Evolutionary conservation across 441 rosid genomes (phyloP).

Genomic region (Populus hybrid): DNA sequence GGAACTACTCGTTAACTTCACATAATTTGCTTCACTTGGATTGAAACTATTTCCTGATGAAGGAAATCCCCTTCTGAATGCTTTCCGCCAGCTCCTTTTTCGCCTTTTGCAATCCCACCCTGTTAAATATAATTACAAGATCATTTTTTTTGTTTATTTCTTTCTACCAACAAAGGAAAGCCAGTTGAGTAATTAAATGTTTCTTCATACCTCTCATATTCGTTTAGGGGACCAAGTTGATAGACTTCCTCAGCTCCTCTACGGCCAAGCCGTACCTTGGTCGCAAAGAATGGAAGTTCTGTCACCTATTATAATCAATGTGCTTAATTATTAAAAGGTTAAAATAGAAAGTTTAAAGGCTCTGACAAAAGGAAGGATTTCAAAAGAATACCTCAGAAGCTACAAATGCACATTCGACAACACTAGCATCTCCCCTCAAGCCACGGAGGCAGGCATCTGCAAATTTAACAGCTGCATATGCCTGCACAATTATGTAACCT

Average conservation of each 20-base stretch:
- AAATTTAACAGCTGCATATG: slow-evolving; percentile 90
- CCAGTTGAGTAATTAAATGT: neutral
- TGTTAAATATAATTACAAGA: slow-evolving; percentile 7
- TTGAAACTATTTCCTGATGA: slow-evolving; percentile 50
- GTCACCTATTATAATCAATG: slow-evolving; percentile 49
- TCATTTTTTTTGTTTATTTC: neutral
- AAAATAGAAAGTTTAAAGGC: neutral
- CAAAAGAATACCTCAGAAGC: slow-evolving; percentile 57
- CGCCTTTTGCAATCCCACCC: slow-evolving; percentile 76
- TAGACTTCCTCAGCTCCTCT: slow-evolving; percentile 71
- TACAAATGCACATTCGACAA: slow-evolving; percentile 68
- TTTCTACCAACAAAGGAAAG: neutral
- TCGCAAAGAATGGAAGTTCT: slow-evolving; percentile 83
- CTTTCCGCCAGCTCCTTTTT: slow-evolving; percentile 78
- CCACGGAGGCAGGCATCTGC: slow-evolving; percentile 84
- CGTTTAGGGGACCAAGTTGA: slow-evolving; percentile 75
- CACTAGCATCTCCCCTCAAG: slow-evolving; percentile 69
- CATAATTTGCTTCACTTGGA: neutral
- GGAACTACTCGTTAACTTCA: neutral
- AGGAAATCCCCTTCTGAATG: slow-evolving; percentile 74
- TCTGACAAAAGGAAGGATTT: neutral
- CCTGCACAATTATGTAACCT: slow-evolving; percentile 36
- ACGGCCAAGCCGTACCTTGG: slow-evolving; percentile 73
- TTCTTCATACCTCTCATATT: slow-evolving; percentile 70
- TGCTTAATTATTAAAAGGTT: neutral